Conservation (phyloP, 176 grass and related monocot genomes). For the Phoenix roebelenii region DNA sequence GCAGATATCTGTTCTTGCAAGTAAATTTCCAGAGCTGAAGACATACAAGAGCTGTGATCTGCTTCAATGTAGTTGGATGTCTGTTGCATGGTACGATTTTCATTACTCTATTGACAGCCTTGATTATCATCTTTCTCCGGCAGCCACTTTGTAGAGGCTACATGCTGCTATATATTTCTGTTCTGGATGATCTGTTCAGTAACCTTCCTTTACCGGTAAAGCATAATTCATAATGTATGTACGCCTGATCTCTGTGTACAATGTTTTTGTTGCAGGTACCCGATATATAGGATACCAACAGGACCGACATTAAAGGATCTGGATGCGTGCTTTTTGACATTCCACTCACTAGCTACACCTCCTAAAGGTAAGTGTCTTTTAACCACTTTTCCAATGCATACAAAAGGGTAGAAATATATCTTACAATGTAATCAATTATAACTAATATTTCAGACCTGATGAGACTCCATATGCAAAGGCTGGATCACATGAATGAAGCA, state of each 20-base stretch:
- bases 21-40: constrained; percentile 71
- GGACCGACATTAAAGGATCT: constrained; percentile 94
- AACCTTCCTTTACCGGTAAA: no score
- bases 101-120: neutral
- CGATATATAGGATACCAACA: constrained; percentile 98
- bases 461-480: no score
- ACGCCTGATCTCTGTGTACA: no score
- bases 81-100: constrained; percentile 86
- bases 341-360: constrained; percentile 74
- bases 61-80: constrained; percentile 81
- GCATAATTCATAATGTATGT: no score
- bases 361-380: constrained; percentile 40
- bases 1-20: constrained; percentile 75
- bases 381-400: neutral
- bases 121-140: neutral
- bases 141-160: neutral
- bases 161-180: neutral
- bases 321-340: constrained; percentile 96
- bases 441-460: no score
- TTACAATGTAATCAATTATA: no score
- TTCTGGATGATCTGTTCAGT: neutral
- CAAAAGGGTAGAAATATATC: no score
- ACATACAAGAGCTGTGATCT: constrained; percentile 87
- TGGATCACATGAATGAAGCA: no score
- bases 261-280: constrained; percentile 67